Base-by-base conservation (phyloP, 2,329 filamentous ascomycete genomes). In the Trichoderma lentiforme region DNA sequence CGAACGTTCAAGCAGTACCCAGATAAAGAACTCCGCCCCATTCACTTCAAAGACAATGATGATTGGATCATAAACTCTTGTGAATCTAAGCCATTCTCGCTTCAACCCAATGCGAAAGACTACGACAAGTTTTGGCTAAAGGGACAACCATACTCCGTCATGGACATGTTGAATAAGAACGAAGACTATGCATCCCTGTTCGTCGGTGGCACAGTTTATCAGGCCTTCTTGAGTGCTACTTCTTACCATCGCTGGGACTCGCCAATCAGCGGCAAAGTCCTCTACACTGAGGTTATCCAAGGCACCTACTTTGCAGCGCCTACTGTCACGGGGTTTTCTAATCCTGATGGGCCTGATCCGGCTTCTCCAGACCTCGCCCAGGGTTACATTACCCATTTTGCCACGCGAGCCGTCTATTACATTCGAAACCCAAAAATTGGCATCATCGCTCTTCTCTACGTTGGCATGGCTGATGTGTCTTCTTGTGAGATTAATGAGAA, bases 391-490 rank as follows among this genome's bases (percentile, higher is more conserved):
- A 87, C 87, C 0, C 84, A 86, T 1, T 83, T 91, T 7, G 91
- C 91, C 0, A 90, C 91, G 4, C 84, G 91, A 5, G 90, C 88
- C 0, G 78, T 93, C 70, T 88, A 93, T 73, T 90, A 90, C 78
- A 88, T 93, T 73, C 90, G 72, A 89, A 91, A 71, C 39, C 39
- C 39, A 2, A 84, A 86, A 3, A 88, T 93, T 60, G 91, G 91
- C 0, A 79, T 93, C 15, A 88, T 93, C 84, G 87, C 86, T 0
- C 89, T 92, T 72, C 81, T 93, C 21, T 88, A 86, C 4, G 84
- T 93, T 1, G 91, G 91, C 3, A 93, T 93, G 90, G 88, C 88
- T 4, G 91, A 93, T 78, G 90, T 93, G 5, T 89, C 86, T 56
- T 90, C 90, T 0, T 92, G 90, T 76, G 85, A 86, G 70, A 79